Evolutionary conservation across 108 stramenopile genomes (phyloP).

Genomic region (Conticribra guillardii): DNA sequence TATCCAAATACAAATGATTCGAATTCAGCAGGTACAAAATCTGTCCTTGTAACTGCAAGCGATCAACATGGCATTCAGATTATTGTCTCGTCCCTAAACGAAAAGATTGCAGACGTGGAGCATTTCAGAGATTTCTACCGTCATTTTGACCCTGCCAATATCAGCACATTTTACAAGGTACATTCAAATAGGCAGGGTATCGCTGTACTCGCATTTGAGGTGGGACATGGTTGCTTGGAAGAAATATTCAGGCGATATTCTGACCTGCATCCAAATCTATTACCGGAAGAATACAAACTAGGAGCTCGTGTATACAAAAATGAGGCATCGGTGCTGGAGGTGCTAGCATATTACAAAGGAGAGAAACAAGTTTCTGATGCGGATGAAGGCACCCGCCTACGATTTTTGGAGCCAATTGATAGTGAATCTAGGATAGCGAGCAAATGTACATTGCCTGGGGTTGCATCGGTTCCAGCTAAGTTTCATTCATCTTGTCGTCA

Average conservation of each 20-base stretch:
- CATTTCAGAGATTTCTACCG: slow-evolving; percentile 23
- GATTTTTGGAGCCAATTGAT: slow-evolving; percentile 64
- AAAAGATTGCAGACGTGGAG: slow-evolving; percentile 10
- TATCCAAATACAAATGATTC: slow-evolving; percentile 26
- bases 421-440: neutral
- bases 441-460: slow-evolving; percentile 64
- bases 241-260: slow-evolving; percentile 55
- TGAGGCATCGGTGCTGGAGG: slow-evolving; percentile 70
- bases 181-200: slow-evolving; percentile 72
- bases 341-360: slow-evolving; percentile 78
- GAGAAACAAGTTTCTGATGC: slow-evolving; percentile 40
- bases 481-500: slow-evolving; percentile 62
- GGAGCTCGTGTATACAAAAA: slow-evolving; percentile 30
- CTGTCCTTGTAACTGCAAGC: slow-evolving; percentile 74
- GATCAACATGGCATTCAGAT: slow-evolving; percentile 84
- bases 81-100: slow-evolving; percentile 56
- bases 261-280: slow-evolving; percentile 63
- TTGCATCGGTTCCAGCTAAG: slow-evolving; percentile 57
- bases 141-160: slow-evolving; percentile 61
- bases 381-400: slow-evolving; percentile 78
- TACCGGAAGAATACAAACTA: slow-evolving; percentile 42
- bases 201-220: slow-evolving; percentile 77
- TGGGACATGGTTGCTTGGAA: slow-evolving; percentile 49
- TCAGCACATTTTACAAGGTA: slow-evolving; percentile 58
- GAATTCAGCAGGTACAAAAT: slow-evolving; percentile 40